These are phyloP conservation scores for Musa balbisiana DNA, from an alignment of 202 grass and related monocot genomes.

Conservation along the genomic window DNA sequence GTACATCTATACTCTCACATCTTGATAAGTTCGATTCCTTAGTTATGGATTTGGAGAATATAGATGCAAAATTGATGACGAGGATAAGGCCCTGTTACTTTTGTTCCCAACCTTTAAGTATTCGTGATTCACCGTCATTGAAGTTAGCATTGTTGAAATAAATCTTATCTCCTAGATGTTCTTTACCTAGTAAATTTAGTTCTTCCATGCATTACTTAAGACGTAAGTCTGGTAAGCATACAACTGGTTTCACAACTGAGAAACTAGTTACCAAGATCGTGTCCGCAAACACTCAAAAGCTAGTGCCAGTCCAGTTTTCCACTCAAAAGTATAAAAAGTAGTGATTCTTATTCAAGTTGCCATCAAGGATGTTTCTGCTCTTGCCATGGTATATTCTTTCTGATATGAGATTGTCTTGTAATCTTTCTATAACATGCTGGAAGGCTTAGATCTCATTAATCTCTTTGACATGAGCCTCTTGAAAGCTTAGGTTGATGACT, in stretches of 20 bases:
- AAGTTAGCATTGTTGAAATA: background rate
- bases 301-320: slow-evolving; percentile 35
- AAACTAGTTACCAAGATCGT: slow-evolving; percentile 68
- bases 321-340: slow-evolving; percentile 31
- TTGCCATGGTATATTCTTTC: slow-evolving; percentile 67
- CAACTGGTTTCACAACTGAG: slow-evolving; percentile 38
- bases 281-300: slow-evolving; percentile 38
- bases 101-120: too few species aligned
- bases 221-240: slow-evolving; percentile 79
- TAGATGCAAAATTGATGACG: too few species aligned
- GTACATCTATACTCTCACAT: too few species aligned
- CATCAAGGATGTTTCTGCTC: slow-evolving; percentile 93
- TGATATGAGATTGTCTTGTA: background rate
- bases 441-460: background rate
- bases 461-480: background rate
- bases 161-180: background rate
- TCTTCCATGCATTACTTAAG: background rate
- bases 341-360: slow-evolving; percentile 59
- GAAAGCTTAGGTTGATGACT: background rate
- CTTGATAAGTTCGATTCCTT: too few species aligned
- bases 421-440: background rate
- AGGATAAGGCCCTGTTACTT: too few species aligned
- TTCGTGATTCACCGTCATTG: background rate
- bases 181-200: background rate
- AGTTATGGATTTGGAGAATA: too few species aligned